Evolutionary conservation across 2,329 filamentous ascomycete species (phyloP), one percentile per base, ranked within the genome.

Genomic region (Microcyclospora tardicrescens): DNA sequence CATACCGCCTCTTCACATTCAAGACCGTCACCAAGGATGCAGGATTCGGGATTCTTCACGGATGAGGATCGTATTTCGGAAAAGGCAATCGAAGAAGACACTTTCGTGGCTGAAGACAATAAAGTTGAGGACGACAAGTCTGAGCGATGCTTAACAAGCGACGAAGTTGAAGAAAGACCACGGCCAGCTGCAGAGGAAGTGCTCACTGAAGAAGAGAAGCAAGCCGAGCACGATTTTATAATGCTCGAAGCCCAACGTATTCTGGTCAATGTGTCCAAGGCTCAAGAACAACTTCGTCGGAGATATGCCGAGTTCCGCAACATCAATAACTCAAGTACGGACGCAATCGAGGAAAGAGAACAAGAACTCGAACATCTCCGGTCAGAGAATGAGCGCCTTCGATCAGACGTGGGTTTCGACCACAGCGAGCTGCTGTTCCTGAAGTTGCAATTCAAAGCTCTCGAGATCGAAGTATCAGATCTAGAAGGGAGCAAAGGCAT

Each of bases 391-490:
- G 59, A 62, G 36, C 48, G 49, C 10, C 45, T 64, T 35, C 52
- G 54, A 32, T 46, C 52, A 2, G 59, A 62, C 38, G 47, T 63
- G 13, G 57, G 53, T 19, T 58, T 61, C 44, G 59, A 61, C 37
- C 55, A 61, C 39, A 56, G 53, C 36, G 59, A 62, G 39, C 48
- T 63, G 14, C 50, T 63, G 29, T 61, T 57, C 37, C 43, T 64
- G 33, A 60, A 61, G 47, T 42, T 63, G 27, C 60, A 62, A 43
- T 49, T 63, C 35, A 58, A 59, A 43, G 53, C 55, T 5, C 37
- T 63, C 14, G 59, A 62, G 36, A 45, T 55, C 2, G 55, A 59
- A 34, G 50, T 55, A 8, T 49, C 49, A 16, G 42, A 43, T 5
- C 41, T 40, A 5, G 46, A 47, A 28, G 40, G 48, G 27, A 40